A percentile compares a stretch with the other conserved stretches of the same genome.
phyloP scores from a whole-genome alignment of 331 rosid genomes.

The Pyrus hybrid region DNA sequence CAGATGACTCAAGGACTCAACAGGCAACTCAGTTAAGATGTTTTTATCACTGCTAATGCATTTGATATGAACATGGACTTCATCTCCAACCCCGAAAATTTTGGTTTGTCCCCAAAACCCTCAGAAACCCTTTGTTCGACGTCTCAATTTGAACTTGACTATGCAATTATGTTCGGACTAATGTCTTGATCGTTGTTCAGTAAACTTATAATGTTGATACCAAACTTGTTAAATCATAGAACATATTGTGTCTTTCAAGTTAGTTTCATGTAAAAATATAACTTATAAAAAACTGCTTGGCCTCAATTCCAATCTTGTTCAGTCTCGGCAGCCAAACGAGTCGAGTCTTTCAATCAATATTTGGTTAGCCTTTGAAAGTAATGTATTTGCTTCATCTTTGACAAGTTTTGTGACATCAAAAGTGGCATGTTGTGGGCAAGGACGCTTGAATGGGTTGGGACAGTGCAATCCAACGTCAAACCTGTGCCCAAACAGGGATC shows the following conservation, averaged over 20 bases:
- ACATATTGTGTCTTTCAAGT: too few species aligned
- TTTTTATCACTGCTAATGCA: conserved; percentile 35
- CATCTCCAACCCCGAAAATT: conserved; percentile 30
- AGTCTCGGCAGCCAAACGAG: too few species aligned
- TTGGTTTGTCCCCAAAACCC: conserved; percentile 20
- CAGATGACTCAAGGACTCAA: conserved; percentile 29
- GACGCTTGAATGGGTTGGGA: conserved; percentile 46
- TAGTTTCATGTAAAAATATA: too few species aligned
- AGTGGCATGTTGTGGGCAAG: conserved; percentile 57
- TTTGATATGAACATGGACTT: conserved; percentile 35
- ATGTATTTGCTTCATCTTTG: not conserved
- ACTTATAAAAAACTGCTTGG: not conserved
- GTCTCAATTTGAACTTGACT: too few species aligned
- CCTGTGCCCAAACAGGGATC: conserved; percentile 38
- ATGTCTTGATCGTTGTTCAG: too few species aligned
- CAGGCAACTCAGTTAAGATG: conserved; percentile 22
- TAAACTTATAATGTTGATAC: too few species aligned
- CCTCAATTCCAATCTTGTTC: too few species aligned
- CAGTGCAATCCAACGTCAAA: conserved; percentile 26
- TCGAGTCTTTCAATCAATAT: too few species aligned
- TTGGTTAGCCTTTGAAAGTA: too few species aligned
- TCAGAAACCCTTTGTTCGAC: not conserved
- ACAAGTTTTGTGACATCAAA: conserved; percentile 50
- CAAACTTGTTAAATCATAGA: too few species aligned
- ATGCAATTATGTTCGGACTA: too few species aligned